Evolutionary conservation across 108 stramenopile genomes (phyloP).

Genomic region (Cyclotella kingstonii): DNA sequence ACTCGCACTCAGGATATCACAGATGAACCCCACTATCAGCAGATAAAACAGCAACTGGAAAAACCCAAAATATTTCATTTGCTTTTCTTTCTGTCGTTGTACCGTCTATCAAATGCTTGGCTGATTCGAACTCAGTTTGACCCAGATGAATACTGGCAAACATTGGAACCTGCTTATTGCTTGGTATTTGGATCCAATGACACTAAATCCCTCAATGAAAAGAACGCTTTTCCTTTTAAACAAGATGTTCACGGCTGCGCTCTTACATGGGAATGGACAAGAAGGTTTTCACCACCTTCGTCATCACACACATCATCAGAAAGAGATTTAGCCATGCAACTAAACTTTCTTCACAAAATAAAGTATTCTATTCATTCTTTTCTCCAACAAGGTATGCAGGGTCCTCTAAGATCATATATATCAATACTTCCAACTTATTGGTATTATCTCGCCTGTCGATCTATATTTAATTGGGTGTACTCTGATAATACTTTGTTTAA

Average conservation of each 20-base stretch:
- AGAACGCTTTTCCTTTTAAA: too few relatives aligned
- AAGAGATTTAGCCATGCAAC: too few relatives aligned
- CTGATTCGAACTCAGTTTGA: slow-evolving; percentile 84
- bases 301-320: too few relatives aligned
- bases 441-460: slow-evolving; percentile 54
- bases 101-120: slow-evolving; percentile 59
- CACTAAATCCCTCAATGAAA: too few relatives aligned
- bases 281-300: slow-evolving; percentile 41
- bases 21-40: too few relatives aligned
- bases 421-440: slow-evolving; percentile 76
- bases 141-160: slow-evolving; percentile 90
- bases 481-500: slow-evolving; percentile 12
- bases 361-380: slow-evolving; percentile 9
- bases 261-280: slow-evolving; percentile 90
- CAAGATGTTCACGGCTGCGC: slow-evolving; percentile 66
- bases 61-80: slow-evolving; percentile 15
- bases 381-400: slow-evolving; percentile 46
- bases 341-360: background rate
- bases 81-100: slow-evolving; percentile 36
- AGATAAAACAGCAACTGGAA: too few relatives aligned
- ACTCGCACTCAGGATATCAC: too few relatives aligned
- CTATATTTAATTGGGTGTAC: slow-evolving; percentile 33
- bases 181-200: slow-evolving; percentile 52
- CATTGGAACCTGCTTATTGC: slow-evolving; percentile 89
- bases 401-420: slow-evolving; percentile 75